Percentiles rank a stretch among this genome's conserved stretches.
Evolutionary conservation across 345 rosid species (phyloP).

Genomic region (Eutrema heterophyllum): DNA sequence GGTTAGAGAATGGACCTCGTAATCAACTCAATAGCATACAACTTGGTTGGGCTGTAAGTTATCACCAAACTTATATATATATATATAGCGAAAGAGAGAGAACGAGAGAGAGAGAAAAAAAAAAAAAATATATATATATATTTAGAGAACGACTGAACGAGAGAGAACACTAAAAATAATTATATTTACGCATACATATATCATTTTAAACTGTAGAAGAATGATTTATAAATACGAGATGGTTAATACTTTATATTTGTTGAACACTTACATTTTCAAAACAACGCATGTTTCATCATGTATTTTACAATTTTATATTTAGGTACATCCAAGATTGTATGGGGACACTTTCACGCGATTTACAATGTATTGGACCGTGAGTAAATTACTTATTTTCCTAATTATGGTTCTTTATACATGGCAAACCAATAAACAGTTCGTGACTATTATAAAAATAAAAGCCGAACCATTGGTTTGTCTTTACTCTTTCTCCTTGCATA

Average conservation of each 20-base stretch:
- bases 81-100: no score
- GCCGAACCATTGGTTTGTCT: not conserved
- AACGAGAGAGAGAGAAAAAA: no score
- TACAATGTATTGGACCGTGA: slow-evolving; percentile 20
- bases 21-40: slow-evolving; percentile 10
- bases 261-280: no score
- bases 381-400: not conserved
- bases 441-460: not conserved
- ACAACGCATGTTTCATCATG: no score
- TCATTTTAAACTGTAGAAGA: no score
- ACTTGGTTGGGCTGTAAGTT: slow-evolving; percentile 20
- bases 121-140: no score
- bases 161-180: no score
- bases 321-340: slow-evolving; percentile 21
- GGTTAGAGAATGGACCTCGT: slow-evolving; percentile 18
- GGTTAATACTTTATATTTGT: no score
- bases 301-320: not conserved
- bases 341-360: not conserved
- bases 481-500: not conserved
- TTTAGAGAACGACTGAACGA: no score
- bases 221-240: no score
- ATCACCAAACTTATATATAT: not conserved
- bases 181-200: no score
- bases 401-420: not conserved
- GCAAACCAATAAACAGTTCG: not conserved